These are phyloP conservation scores for Fraxinus angustifolia DNA, from an alignment of 305 asterid species.

Conservation along the genomic window DNA sequence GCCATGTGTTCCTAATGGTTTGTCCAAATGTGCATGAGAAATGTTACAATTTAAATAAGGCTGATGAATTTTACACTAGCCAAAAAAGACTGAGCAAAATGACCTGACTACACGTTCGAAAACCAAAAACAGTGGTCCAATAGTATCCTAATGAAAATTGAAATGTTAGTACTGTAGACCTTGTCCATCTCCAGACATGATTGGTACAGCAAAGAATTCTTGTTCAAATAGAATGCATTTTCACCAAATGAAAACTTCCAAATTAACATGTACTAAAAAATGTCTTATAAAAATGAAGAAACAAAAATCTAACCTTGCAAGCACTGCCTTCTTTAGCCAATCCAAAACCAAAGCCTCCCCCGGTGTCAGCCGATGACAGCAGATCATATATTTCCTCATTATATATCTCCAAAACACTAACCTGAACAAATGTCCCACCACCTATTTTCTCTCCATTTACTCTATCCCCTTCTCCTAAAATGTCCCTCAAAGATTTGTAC, in stretches of 20 bases:
- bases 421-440: conserved; percentile 72
- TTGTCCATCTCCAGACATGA: neutral
- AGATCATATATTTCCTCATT: conserved; percentile 90
- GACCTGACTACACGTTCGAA: neutral
- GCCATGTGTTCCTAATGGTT: too few species aligned
- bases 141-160: neutral
- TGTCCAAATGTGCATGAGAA: too few species aligned
- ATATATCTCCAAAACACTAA: conserved; percentile 79
- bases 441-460: conserved; percentile 49
- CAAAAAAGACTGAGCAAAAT: too few species aligned
- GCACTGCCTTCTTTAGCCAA: conserved; percentile 68
- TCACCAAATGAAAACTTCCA: neutral
- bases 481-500: conserved; percentile 68
- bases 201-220: neutral
- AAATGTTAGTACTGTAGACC: neutral
- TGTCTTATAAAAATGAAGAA: neutral
- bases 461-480: conserved; percentile 53
- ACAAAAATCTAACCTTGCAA: conserved; percentile 51
- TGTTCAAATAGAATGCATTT: neutral
- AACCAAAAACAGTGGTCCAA: neutral
- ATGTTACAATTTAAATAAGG: too few species aligned
- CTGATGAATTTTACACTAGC: too few species aligned
- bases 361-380: conserved; percentile 42
- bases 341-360: conserved; percentile 72
- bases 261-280: neutral